Base-by-base conservation (phyloP, 169 alveolate species). In the Fabrea salina region DNA sequence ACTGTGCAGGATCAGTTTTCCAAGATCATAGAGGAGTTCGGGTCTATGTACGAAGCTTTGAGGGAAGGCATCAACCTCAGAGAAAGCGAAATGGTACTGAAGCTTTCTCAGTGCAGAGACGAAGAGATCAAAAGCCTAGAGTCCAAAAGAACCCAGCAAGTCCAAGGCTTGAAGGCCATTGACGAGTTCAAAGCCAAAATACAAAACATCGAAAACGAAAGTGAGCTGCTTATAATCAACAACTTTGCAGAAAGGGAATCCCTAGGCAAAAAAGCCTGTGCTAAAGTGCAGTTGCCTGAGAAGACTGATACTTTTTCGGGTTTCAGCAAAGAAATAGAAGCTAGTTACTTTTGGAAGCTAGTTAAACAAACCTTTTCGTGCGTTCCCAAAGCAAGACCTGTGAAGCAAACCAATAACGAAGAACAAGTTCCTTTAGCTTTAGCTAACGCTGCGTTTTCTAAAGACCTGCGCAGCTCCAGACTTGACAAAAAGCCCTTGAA, bases 241-340 rank as follows among this genome's bases (percentile, higher is more conserved):
- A 59, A 68, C 33, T 25, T 70, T 19, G 51, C 47, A n/a, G 19
- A 37, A 4, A 50, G 86, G n/a, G 66, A 22, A 7, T 72, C 49
- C 1, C 22, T 83, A 3, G 79, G 44, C 5, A 47, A 67, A 27
- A 54, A 66, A 22, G 86, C 86, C 4, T 58, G 47, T 25, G n/a
- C 66, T 22, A 82, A 75, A 44, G n/a, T 59, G 43, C 72, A 41
- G 37, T 1, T 25, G 6, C 3, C 61, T 37, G 27, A n/a, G 3
- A 56, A 75, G 16, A 58, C 19, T 19, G 53, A 56, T 3, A 59
- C 71, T 0, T 82, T 82, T 56, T 22, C 22, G 3, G 70, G 61
- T 11, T 75, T 82, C 37, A 67, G 50, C 25, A 58, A 61, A 32
- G 87, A 82, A 22, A 71, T 16, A 19, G 80, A 72, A 51, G 70